Evolutionary conservation across 2,329 filamentous ascomycete genomes (phyloP), one percentile per base, ranked within the genome.

Genomic region (Emmonsiellopsis sp.): DNA sequence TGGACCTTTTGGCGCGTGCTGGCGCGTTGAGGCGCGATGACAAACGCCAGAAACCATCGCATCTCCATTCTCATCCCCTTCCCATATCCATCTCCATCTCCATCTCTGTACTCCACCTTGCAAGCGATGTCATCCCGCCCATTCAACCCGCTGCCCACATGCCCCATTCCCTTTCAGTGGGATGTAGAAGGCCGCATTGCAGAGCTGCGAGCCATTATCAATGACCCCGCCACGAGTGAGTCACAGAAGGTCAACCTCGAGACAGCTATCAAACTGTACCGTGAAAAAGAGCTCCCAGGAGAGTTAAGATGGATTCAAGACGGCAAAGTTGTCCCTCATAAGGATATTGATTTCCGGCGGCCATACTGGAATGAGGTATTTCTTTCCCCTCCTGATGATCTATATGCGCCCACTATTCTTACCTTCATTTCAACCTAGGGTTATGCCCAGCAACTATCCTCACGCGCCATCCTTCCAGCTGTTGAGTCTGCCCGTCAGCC

Each of bases 381-480:
- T 49, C n/a, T 32, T 49, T 54, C 40, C 21, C 21, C 3, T 27
- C 21, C 21, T 27, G 21, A 27, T 27, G 21, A 27, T 27, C 21
- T 27, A 27, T 27, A 27, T 27, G 21, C 5, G 21, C 21, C 21
- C 5, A 27, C 32, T 32, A 1, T 53, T 37, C 51, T 53, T 53
- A 53, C 51, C 13, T 45, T 48, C 13, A 34, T 53, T 49, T 53
- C 45, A 53, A 53, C 17, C 43, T 49, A 53, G 51, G 51, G 51
- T 36, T 53, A 48, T 53, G 51, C 34, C 45, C 51, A 53, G 39
- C 51, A 53, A 49, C 51, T 48, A 53, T 53, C 45, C 45, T 53
- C 51, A 5, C 45, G 21, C 11, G 27, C 27, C 48, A 42, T 53
- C 36, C 8, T 49, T 53, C 51, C 51, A 47, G 34, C 49, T 52